Evolutionary conservation across 148 eudicot species (phyloP), one percentile per base, ranked within the genome.

Genomic region (Vaccinium vitisidaea): DNA sequence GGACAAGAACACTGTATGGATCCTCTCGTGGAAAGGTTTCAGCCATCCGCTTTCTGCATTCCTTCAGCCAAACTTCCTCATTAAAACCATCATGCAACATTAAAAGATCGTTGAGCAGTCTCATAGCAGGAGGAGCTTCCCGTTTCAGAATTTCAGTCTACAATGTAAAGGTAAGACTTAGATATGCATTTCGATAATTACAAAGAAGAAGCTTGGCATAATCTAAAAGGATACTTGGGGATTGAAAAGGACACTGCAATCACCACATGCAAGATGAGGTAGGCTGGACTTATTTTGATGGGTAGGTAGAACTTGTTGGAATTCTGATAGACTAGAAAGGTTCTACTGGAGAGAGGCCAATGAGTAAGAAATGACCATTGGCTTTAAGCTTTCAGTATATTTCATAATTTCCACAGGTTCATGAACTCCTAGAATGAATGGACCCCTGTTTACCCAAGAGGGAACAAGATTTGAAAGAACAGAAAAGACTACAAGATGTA

Each of bases 1-100:
- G 99, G 77, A 93, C 99, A 82, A 97, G 92, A 87, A 97, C 94
- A 88, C 96, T 97, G 86, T 95, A 95, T 18, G 99, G 99, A 87
- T 97, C 99, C 84, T 97, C 99, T 70, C 98, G 88, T 3, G 98
- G 99, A 82, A 97, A 97, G 15, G 94, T 90, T 81, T 90, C 94
- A 58, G 88, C 67, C 99, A 95, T 95, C 80, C 59, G 91, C 90
- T 94, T 97, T 89, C 91, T 97, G 89, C 99, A 97, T 73, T 91
- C 94, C 88, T 97, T 97, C 74, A 92, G 92, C 99, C 99, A 95
- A 18, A 92, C 91, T 53, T 93, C 98, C 82, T 94, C 93, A 85
- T 95, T 95, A 83, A 92, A 94, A 78, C 98, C 99, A 82, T 97
- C 99, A 77, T 94, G 96, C 94, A 94, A 79, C 82, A 90, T 95